Conservation (phyloP, 2,329 filamentous ascomycete species). For the Parastagonospora nodorum region DNA sequence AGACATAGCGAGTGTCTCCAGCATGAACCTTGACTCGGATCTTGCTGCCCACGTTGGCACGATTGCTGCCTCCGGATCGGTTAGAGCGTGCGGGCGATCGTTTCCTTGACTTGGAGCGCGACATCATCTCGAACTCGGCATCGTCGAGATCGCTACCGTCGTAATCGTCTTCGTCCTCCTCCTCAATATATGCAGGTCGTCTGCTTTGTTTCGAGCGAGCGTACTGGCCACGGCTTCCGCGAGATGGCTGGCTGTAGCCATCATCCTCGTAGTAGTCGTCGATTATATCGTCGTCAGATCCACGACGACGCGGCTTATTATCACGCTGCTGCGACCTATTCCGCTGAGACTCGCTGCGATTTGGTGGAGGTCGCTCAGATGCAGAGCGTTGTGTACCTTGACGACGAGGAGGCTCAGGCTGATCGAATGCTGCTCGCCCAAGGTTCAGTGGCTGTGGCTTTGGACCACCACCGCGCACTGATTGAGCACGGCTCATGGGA, state of each 20-base stretch:
- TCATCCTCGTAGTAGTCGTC: constrained; percentile 66
- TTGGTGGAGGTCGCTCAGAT: constrained; percentile 50
- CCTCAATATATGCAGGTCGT: constrained; percentile 72
- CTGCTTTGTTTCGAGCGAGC: constrained; percentile 37
- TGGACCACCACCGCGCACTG: constrained; percentile 54
- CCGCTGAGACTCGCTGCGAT: constrained; percentile 43
- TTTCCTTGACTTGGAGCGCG: constrained; percentile 47
- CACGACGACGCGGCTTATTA: constrained; percentile 36
- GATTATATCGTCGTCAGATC: constrained; percentile 53
- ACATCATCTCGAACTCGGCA: constrained; percentile 80
- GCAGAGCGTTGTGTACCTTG: constrained; percentile 48
- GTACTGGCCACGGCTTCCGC: constrained; percentile 33
- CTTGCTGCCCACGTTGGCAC: constrained; percentile 62
- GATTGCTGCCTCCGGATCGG: constrained; percentile 52
- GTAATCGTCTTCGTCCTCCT: constrained; percentile 76
- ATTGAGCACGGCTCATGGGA: constrained; percentile 54
- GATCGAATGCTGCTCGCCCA: constrained; percentile 55
- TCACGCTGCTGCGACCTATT: constrained; percentile 28
- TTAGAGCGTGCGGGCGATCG: constrained; percentile 50
- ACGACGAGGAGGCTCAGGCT: constrained; percentile 41
- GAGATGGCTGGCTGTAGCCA: constrained; percentile 51
- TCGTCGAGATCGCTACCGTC: constrained; percentile 76
- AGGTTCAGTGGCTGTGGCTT: constrained; percentile 56
- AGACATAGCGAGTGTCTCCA: constrained; percentile 86
- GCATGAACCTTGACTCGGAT: constrained; percentile 91